Conservation (phyloP, 345 rosid species). For the Iberis pinnata region DNA sequence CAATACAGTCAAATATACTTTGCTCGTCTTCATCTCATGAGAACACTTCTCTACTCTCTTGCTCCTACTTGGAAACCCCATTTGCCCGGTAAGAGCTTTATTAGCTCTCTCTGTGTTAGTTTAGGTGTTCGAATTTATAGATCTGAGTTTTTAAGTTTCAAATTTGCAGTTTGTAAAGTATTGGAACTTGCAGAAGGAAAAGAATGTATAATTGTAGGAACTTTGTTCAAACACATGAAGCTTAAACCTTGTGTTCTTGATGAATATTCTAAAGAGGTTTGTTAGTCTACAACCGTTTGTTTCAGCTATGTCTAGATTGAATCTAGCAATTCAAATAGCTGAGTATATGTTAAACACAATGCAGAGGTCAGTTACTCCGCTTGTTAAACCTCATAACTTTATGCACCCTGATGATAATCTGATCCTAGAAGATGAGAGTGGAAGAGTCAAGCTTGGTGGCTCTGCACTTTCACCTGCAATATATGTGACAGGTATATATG, state of each 20-base stretch:
- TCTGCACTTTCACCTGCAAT: constrained; percentile 45
- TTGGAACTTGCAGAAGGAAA: constrained; percentile 76
- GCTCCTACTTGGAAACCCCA: constrained; percentile 69
- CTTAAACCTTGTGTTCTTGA: constrained; percentile 92
- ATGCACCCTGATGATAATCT: constrained; percentile 72
- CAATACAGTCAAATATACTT: constrained; percentile 94
- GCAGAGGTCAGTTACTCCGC: constrained; percentile 74
- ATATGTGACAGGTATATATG: constrained; percentile 67
- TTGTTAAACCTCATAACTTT: constrained; percentile 78
- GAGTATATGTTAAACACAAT: constrained; percentile 20
- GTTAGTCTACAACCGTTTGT: constrained; percentile 2
- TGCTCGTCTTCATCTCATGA: constrained; percentile 73
- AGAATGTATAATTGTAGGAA: constrained; percentile 83
- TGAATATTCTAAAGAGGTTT: constrained; percentile 89
- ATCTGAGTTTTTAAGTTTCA: constrained; percentile 15
- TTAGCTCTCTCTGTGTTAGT: constrained; percentile 1
- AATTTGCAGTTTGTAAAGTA: constrained; percentile 64
- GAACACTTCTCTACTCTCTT: constrained; percentile 70
- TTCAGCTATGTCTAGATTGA: constrained; percentile 11
- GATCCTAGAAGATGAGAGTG: constrained; percentile 91
- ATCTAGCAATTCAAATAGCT: constrained; percentile 1
- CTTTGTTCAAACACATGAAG: constrained; percentile 91
- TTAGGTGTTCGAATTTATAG: neutral
- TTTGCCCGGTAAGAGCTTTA: constrained; percentile 58
- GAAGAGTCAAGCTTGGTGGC: constrained; percentile 85